Evolutionary conservation across 768 basidiomycete genomes (phyloP), one percentile per base, ranked within the genome.

Genomic region (Hypholoma sublateritium): DNA sequence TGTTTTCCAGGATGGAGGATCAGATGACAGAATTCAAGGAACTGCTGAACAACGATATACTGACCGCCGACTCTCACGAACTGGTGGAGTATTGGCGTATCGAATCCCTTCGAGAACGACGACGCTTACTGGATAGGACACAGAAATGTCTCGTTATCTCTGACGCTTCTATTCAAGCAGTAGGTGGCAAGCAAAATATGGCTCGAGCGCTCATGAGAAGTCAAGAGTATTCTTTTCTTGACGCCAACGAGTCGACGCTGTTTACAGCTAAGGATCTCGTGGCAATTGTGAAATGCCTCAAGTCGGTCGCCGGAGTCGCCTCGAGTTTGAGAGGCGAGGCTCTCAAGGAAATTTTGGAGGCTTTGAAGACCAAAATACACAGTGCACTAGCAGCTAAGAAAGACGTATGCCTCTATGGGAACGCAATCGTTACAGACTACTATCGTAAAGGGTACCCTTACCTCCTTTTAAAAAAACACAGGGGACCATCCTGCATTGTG

Each of bases 401-500:
- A 19, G 41, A 51, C 37, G 43, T 43, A 22, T 57, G 49, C 21
- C 24, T 46, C 12, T 57, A 56, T 24, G 24, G 16, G 21, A 34
- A 46, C 22, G 34, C 51, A 19, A 28, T 21, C 16, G 50, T 45
- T 21, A 52, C 42, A 21, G 43, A 57, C 21, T 34, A 47, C 17
- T 57, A 57, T 25, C 50, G 56, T 3, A 44, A n/a, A 13, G 56
- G 56, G 4, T 34, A 39, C 9, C 56, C 50, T 21, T 52, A 57
- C 25, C 42, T 57, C 32, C 3, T 57, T 12, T 52, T 52, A 17
- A 14, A 9, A 1, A 16, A 36, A 24, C 19, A 17, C 13, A 25
- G 34, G 7, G 14, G 11, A 25, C 44, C 50, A 17, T 35, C 17
- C 1, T 57, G 56, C 21, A 37, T 19, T 43, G 42, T 57, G 41